Evolutionary conservation across 2,329 filamentous ascomycete genomes (phyloP).

Genomic region (Alternaria rosae): DNA sequence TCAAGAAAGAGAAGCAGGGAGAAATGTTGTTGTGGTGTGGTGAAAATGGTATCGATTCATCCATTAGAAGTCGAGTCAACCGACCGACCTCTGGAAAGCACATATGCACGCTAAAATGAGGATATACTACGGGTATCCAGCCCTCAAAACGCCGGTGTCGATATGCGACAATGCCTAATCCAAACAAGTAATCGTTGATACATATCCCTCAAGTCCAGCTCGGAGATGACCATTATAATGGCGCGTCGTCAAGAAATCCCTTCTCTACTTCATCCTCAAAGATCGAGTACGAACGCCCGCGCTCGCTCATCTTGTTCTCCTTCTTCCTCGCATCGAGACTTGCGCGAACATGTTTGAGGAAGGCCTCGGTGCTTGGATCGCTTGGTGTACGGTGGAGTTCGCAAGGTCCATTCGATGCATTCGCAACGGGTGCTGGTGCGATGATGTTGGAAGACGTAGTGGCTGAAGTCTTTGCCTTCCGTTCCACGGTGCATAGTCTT

Average conservation of each 20-base stretch:
- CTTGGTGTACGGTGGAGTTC: constrained; percentile 9
- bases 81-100: not conserved
- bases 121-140: not conserved
- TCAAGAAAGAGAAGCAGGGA: not conserved
- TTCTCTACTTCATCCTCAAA: constrained; percentile 21
- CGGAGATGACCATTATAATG: constrained; percentile 5
- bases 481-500: constrained; percentile 4
- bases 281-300: constrained; percentile 10
- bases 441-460: not conserved
- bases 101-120: not conserved
- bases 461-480: not conserved
- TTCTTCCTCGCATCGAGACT: constrained; percentile 20
- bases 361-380: constrained; percentile 12
- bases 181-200: not conserved
- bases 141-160: not conserved
- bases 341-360: constrained; percentile 21
- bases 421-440: not conserved
- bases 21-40: not conserved
- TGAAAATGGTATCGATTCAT: not conserved
- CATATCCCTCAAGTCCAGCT: not conserved
- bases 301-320: not conserved
- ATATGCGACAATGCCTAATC: not conserved
- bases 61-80: not conserved
- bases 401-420: not conserved
- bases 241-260: constrained; percentile 18